Evolutionary conservation across 1,284 basidiomycete genomes (phyloP).

Genomic region (Melampsora larici-populina): DNA sequence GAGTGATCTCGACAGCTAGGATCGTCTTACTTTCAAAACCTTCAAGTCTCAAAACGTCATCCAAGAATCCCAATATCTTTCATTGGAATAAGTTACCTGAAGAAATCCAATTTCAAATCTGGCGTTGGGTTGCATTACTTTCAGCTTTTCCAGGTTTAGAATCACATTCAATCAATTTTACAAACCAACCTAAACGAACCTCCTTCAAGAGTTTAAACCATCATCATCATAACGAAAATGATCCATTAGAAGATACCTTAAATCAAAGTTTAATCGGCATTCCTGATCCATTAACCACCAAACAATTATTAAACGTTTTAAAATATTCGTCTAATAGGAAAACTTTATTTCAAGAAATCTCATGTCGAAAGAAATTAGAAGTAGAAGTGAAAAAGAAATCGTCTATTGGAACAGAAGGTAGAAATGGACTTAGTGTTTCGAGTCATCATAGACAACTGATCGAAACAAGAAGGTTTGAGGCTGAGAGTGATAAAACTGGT

Average conservation of each 20-base stretch:
- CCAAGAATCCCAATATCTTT: background rate
- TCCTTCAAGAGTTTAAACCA: background rate
- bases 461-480: background rate
- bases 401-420: too few species aligned
- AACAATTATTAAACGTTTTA: conserved; percentile 1
- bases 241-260: too few species aligned
- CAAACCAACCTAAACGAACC: background rate
- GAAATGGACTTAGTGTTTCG: background rate
- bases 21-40: background rate
- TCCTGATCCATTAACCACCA: conserved; percentile 19
- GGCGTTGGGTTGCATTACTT: conserved; percentile 21
- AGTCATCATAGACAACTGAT: conserved; percentile 1
- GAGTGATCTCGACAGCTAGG: conserved; percentile 11
- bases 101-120: conserved; percentile 21
- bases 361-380: background rate
- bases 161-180: background rate
- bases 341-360: conserved; percentile 3
- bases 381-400: background rate
- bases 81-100: conserved; percentile 23
- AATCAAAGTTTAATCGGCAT: background rate
- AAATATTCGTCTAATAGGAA: background rate
- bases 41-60: background rate
- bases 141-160: conserved; percentile 22
- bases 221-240: background rate
- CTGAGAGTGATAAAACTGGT: conserved; percentile 2